A percentile compares a stretch with the other conserved stretches of the same genome.
phyloP scores from a whole-genome alignment of 2,329 filamentous ascomycete genomes.

The Lecanoromycetidae sp. region DNA sequence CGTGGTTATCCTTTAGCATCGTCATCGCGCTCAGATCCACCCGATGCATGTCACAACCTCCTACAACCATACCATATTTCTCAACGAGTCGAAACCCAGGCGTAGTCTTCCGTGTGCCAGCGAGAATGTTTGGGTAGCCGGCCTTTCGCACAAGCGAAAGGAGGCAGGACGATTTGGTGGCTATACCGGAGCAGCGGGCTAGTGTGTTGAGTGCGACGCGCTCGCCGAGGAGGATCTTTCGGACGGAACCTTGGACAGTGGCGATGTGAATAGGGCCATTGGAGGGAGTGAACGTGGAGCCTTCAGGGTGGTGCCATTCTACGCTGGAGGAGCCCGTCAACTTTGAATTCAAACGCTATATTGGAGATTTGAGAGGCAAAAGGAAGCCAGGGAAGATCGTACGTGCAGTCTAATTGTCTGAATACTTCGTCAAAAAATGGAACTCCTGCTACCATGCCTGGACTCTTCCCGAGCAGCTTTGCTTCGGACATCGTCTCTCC shows the following conservation, averaged over 20 bases:
- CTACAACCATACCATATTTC: conserved; percentile 95
- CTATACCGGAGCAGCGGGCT: conserved; percentile 81
- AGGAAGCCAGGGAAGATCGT: conserved; percentile 21
- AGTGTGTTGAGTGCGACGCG: conserved; percentile 84
- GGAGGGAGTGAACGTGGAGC: conserved; percentile 50
- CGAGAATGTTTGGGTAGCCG: conserved; percentile 74
- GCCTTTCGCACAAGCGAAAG: conserved; percentile 42
- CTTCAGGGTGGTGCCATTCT: conserved; percentile 75
- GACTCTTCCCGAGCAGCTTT: conserved; percentile 45
- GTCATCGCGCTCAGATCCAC: conserved; percentile 91
- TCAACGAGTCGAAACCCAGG: conserved; percentile 91
- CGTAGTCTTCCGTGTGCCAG: conserved; percentile 92
- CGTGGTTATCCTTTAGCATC: conserved; percentile 98
- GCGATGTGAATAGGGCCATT: conserved; percentile 58
- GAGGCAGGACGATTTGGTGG: conserved; percentile 47
- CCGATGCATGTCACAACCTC: conserved; percentile 80
- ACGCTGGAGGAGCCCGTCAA: conserved; percentile 38
- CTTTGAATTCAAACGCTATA: no score
- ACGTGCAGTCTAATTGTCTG: conserved; percentile 70
- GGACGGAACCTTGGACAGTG: conserved; percentile 72
- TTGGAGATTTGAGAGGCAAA: background rate
- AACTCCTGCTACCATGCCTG: conserved; percentile 74
- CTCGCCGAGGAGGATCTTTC: conserved; percentile 80
- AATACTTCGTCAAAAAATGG: conserved; percentile 97
- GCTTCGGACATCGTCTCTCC: conserved; percentile 42